Evolutionary conservation across 2,329 filamentous ascomycete species (phyloP), one percentile per base, ranked within the genome.

Genomic region (Pestalotiopsis sp.): DNA sequence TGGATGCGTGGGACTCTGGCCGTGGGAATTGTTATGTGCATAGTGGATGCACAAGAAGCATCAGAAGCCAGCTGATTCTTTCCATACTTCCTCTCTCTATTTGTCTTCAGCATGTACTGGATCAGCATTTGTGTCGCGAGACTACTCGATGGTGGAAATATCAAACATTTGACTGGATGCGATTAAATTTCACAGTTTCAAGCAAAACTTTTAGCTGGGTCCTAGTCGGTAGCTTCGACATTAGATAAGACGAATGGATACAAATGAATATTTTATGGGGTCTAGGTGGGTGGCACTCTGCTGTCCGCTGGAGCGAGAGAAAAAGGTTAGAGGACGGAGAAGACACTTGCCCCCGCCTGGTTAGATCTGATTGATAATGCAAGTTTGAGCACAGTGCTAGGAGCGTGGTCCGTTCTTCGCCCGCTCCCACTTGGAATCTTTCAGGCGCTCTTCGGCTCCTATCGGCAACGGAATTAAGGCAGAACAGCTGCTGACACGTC

Each of bases 341-440:
- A 36, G 27, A 17, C 23, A 59, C 59, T 36, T 39, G 14, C 12
- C 13, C 36, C 31, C 27, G 27, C 59, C 36, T 4, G 59, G 59
- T 36, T 41, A 62, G 36, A 62, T 62, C 59, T 62, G 59, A 62
- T 62, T 62, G 59, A 62, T 62, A 62, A 62, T 62, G 59, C 59
- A 36, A 62, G 59, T 0, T 36, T 1, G 36, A n/a, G 59, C 27
- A 62, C 59, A 62, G 59, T 62, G 59, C 31, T 6, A 17, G 20
- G 2, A 4, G 9, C n/a, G 1, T 36, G 31, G 27, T 62, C 59
- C 27, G 59, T 31, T 20, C 17, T 20, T 39, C 31, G 17, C 59
- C 27, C 59, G 36, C 31, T 9, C 4, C n/a, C 13, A 38, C 41
- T 39, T 62, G 59, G 59, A 62, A 62, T 62, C 59, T 36, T 39